phyloP scores from a whole-genome alignment of 2,329 filamentous ascomycete species.

The Dothistroma pini region DNA sequence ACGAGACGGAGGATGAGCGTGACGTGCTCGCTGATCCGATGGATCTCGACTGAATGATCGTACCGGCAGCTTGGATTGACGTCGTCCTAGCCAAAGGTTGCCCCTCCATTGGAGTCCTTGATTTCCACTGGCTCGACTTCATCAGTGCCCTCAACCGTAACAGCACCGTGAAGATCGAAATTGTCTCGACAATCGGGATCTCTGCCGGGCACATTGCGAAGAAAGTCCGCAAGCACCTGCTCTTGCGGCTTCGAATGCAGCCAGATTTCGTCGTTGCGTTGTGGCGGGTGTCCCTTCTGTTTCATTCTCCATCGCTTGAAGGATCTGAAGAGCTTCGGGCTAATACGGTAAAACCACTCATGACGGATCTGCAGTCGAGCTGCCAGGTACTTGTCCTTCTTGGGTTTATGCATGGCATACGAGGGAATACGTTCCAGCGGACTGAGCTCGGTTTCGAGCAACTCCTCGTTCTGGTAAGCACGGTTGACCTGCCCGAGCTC shows the following conservation, averaged over 20 bases:
- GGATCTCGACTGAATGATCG: conserved; percentile 9
- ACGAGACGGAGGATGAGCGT: background rate
- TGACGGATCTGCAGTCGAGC: conserved; percentile 56
- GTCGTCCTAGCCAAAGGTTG: background rate
- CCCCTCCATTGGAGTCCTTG: conserved; percentile 1
- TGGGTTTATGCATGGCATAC: conserved; percentile 49
- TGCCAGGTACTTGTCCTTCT: conserved; percentile 55
- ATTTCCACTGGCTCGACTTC: background rate
- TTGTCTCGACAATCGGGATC: conserved; percentile 6
- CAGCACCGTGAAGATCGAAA: background rate
- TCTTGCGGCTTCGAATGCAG: conserved; percentile 46
- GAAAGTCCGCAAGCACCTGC: conserved; percentile 20
- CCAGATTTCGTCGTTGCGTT: conserved; percentile 50
- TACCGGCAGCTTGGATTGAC: background rate
- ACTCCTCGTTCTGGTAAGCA: conserved; percentile 52
- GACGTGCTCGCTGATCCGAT: conserved; percentile 2
- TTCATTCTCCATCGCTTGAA: conserved; percentile 35
- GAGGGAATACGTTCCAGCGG: conserved; percentile 47
- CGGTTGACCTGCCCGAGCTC: conserved; percentile 48
- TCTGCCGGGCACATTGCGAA: conserved; percentile 14
- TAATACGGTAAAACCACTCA: conserved; percentile 53
- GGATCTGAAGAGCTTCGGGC: conserved; percentile 43
- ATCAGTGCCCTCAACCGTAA: conserved; percentile 1
- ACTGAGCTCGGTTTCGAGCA: conserved; percentile 36
- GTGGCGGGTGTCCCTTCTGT: conserved; percentile 36